Evolutionary conservation across 495 filamentous ascomycete genomes (phyloP), one percentile per base, ranked within the genome.

Genomic region (Choiromyces venosus): DNA sequence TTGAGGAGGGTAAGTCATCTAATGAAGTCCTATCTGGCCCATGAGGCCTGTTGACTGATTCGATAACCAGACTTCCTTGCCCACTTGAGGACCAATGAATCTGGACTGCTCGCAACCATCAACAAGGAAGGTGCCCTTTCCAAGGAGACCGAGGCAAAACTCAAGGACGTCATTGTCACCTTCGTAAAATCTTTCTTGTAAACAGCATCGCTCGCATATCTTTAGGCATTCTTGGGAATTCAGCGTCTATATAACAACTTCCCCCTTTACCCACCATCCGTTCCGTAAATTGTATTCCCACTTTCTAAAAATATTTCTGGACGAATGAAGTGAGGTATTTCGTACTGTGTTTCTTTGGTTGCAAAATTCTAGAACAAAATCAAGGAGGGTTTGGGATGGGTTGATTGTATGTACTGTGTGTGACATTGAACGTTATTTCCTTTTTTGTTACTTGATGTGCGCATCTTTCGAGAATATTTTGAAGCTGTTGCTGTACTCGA

Each of bases 51-150:
- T 70, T 56, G 21, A 29, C 74, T 77, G 35, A 79, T 44, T 19
- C 35, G 9, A 21, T 14, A 7, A 19, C 40, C 19, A 81, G 96
- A 99, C 85, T 93, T 97, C 90, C 87, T 97, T 64, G 85, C 90
- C 78, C 91, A 97, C 88, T 86, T 99, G 82, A 93, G 90, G 88
- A 91, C 87, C 83, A 94, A 91, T 87, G 89, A 97, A 88, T 82
- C 88, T 36, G 94, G 93, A 76, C 86, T 99, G 74, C 83, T 96
- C 72, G 86, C 89, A 78, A 90, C 91, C 81, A 98, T 99, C 81
- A 93, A 96, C 81, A 93, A 94, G 88, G 94, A 99, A 88, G 95
- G 95, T 84, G 88, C 92, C 82, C 84, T 99, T 82, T 93, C 91
- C 90, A 96, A 97, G 88, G 96, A 97, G 44, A 86, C 94, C 69